phyloP scores from a whole-genome alignment of 1,139 yeast species.

The Candida buenavistaensis region DNA sequence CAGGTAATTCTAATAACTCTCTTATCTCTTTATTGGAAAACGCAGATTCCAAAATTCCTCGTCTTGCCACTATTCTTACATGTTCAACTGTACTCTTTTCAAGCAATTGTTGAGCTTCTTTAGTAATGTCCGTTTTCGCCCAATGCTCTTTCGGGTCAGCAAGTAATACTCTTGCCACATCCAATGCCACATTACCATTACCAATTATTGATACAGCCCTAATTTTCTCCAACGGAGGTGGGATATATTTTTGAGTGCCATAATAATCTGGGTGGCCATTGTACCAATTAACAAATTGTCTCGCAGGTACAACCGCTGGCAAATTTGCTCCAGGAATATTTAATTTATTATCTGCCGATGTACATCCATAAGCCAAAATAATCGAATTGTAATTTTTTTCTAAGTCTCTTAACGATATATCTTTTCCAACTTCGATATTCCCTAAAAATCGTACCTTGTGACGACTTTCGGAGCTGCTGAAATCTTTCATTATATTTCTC shows the following conservation, averaged over 20 bases:
- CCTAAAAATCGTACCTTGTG: slow-evolving; percentile 69
- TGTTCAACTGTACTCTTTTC: slow-evolving; percentile 52
- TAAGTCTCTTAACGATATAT: slow-evolving; percentile 51
- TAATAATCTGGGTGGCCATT: slow-evolving; percentile 76
- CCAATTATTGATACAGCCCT: slow-evolving; percentile 82
- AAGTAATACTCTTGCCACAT: slow-evolving; percentile 77
- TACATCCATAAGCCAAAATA: slow-evolving; percentile 82
- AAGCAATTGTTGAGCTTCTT: slow-evolving; percentile 57
- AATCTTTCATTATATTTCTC: slow-evolving; percentile 52
- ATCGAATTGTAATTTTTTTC: slow-evolving; percentile 65
- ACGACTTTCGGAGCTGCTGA: slow-evolving; percentile 10
- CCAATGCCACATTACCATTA: slow-evolving; percentile 97
- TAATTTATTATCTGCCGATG: slow-evolving; percentile 54
- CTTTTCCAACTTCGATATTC: slow-evolving; percentile 64
- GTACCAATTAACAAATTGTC: slow-evolving; percentile 94
- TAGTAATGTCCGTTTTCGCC: slow-evolving; percentile 72
- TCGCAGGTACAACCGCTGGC: slow-evolving; percentile 75
- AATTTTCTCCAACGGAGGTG: slow-evolving; percentile 59
- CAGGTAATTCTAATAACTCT: slow-evolving; percentile 69
- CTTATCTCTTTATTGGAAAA: slow-evolving; percentile 91
- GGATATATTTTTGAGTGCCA: slow-evolving; percentile 24
- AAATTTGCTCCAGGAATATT: slow-evolving; percentile 61
- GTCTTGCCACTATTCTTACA: slow-evolving; percentile 77
- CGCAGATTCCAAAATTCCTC: slow-evolving; percentile 82
- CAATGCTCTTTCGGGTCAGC: slow-evolving; percentile 57